phyloP scores from a whole-genome alignment of 441 rosid species.

The Gossypium trilobum region DNA sequence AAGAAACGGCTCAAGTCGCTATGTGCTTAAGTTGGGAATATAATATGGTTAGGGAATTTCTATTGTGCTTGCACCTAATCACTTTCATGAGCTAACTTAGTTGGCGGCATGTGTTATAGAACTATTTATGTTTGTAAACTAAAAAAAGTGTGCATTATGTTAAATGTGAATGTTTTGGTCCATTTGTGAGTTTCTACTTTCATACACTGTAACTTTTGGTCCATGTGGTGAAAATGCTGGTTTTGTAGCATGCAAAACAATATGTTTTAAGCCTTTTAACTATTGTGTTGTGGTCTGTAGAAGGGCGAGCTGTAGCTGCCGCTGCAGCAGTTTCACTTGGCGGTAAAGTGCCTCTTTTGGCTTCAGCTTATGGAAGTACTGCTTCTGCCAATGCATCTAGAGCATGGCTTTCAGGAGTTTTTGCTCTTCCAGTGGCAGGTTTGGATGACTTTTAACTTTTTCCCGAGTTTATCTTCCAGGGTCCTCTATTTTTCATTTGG shows the following conservation, averaged over 20 bases:
- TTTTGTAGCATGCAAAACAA: not conserved
- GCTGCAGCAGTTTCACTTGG: constrained; percentile 57
- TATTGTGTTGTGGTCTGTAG: constrained; percentile 23
- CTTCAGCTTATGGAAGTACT: constrained; percentile 42
- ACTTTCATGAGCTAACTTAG: not conserved
- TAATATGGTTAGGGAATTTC: not conserved
- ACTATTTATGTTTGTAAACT: not conserved
- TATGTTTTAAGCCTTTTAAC: constrained; percentile 2
- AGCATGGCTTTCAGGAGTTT: constrained; percentile 68
- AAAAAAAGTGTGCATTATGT: not conserved
- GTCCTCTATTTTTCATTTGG: not conserved
- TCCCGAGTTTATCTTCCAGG: not conserved
- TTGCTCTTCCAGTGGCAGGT: constrained; percentile 86
- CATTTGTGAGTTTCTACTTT: not conserved
- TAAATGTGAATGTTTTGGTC: not conserved
- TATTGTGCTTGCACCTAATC: not conserved
- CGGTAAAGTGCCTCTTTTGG: constrained; percentile 45
- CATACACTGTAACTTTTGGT: not conserved
- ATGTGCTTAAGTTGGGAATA: not conserved
- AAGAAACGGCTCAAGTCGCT: not conserved
- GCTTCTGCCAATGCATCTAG: constrained; percentile 40
- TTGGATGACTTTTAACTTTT: not conserved
- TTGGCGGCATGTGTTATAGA: not conserved
- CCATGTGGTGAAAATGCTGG: not conserved
- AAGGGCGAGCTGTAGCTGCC: constrained; percentile 60